Base-by-base conservation (phyloP, 768 basidiomycete genomes). In the Pleurotus eryngii region DNA sequence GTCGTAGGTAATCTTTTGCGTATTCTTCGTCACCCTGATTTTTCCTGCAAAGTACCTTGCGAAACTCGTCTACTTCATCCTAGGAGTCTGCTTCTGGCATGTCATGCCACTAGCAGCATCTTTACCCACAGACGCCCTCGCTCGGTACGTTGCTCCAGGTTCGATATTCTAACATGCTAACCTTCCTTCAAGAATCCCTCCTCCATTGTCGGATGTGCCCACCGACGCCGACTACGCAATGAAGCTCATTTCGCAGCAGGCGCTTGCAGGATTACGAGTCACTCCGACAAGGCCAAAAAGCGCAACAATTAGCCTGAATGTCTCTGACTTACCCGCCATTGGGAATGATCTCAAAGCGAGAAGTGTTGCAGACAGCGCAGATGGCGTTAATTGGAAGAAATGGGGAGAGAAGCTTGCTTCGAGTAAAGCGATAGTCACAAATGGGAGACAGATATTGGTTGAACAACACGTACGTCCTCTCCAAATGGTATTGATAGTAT, bases 181-280 rank as follows among this genome's bases (percentile, higher is more conserved):
- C 8, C 30, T 11, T 11, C 3, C 11, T 11, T 55, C 5, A 46
- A 86, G 83, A 40, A 50, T 83, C 11, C 79, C 81, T 18, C 70
- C 74, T 5, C 69, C 74, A 3, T 76, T 87, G 49, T 59, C 63
- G 38, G 78, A 83, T 58, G 80, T 79, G 9, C 86, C 87, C 0
- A 89, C 85, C 3, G 86, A 89, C 61, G 78, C 82, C 3, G 85
- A 89, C 48, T 84, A 85, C 63, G 86, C 87, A 2, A 87, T 88
- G 82, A 78, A 85, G 38, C 65, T 89, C 9, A 87, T 89, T 15
- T 78, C 85, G 3, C 74, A 78, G 56, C 81, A 87, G 6, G 75
- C 87, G 3, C 77, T 81, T 35, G 70, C 76, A 17, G 86, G 86
- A 5, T 71, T 85, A 49, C 74, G 77, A 22, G 65, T 86, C 37